These are phyloP conservation scores for Achaetomiella virescens DNA, from an alignment of 495 filamentous ascomycete genomes.

Conservation along the genomic window DNA sequence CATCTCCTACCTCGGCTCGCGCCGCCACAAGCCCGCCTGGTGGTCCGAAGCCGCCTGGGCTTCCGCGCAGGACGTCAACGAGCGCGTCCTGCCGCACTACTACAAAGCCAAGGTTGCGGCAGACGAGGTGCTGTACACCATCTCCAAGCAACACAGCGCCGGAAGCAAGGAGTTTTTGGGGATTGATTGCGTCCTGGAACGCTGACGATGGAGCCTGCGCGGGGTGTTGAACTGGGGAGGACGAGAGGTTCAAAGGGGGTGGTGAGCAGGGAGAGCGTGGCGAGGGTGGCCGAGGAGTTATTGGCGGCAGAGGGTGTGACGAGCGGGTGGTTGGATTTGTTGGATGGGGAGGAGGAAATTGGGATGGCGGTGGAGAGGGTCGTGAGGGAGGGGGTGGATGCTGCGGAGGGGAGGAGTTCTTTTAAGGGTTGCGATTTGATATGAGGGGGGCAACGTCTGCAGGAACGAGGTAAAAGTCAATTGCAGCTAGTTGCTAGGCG, in stretches of 20 bases:
- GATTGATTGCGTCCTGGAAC: slow-evolving; percentile 64
- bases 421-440: not conserved
- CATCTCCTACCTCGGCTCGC: slow-evolving; percentile 60
- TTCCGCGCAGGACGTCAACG: slow-evolving; percentile 44
- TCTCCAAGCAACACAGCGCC: slow-evolving; percentile 29
- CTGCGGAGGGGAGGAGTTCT: slow-evolving; percentile 50
- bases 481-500: no score
- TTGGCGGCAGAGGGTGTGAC: slow-evolving; percentile 50
- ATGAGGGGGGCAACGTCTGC: no score
- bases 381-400: slow-evolving; percentile 56
- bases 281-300: slow-evolving; percentile 58
- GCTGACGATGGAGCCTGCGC: slow-evolving; percentile 55
- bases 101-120: slow-evolving; percentile 69
- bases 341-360: slow-evolving; percentile 51
- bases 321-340: slow-evolving; percentile 42
- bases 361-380: slow-evolving; percentile 60
- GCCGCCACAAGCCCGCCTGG: slow-evolving; percentile 56
- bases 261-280: slow-evolving; percentile 63
- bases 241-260: slow-evolving; percentile 44
- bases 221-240: slow-evolving; percentile 61
- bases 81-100: slow-evolving; percentile 54
- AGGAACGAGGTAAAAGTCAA: no score
- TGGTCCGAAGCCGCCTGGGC: slow-evolving; percentile 57
- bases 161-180: slow-evolving; percentile 46
- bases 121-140: slow-evolving; percentile 63